Evolutionary conservation across 2,329 filamentous ascomycete genomes (phyloP).

Genomic region (Aureobasidium sp.): DNA sequence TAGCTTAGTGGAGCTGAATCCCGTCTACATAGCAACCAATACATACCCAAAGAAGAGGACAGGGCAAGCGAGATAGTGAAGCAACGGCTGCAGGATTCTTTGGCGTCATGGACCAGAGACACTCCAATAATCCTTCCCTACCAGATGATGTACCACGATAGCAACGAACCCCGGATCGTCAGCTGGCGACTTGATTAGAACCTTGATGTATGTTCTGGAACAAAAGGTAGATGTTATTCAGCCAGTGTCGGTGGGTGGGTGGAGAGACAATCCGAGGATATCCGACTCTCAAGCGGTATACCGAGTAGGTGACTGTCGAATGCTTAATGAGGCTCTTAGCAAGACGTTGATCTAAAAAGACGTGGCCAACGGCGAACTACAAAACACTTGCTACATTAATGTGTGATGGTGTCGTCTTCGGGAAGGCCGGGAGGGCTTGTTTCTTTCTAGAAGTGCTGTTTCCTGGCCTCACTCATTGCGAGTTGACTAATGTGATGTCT

Average conservation of each 20-base stretch:
- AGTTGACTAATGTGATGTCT: too few relatives aligned
- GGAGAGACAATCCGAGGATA: not conserved
- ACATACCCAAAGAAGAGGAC: not conserved
- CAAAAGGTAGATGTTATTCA: too few relatives aligned
- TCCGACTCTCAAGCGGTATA: not conserved
- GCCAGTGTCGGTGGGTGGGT: too few relatives aligned
- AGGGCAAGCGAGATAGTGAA: not conserved
- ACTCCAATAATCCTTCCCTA: not conserved
- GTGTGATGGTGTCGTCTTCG: not conserved
- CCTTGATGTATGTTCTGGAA: not conserved
- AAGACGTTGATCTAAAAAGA: not conserved
- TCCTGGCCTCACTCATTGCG: not conserved
- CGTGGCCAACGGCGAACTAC: not conserved
- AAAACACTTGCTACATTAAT: not conserved
- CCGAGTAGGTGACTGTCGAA: not conserved
- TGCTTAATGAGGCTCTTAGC: not conserved
- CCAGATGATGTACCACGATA: too few relatives aligned
- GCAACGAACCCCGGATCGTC: not conserved
- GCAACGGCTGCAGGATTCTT: not conserved
- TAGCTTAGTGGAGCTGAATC: too few relatives aligned
- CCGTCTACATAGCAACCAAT: constrained; percentile 1
- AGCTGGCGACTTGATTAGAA: not conserved
- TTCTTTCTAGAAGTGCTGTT: too few relatives aligned
- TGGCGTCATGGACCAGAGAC: not conserved
- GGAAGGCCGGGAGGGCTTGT: too few relatives aligned